These are phyloP conservation scores for Drosera spatulata DNA, from an alignment of 179 eudicot species.

Conservation along the genomic window DNA sequence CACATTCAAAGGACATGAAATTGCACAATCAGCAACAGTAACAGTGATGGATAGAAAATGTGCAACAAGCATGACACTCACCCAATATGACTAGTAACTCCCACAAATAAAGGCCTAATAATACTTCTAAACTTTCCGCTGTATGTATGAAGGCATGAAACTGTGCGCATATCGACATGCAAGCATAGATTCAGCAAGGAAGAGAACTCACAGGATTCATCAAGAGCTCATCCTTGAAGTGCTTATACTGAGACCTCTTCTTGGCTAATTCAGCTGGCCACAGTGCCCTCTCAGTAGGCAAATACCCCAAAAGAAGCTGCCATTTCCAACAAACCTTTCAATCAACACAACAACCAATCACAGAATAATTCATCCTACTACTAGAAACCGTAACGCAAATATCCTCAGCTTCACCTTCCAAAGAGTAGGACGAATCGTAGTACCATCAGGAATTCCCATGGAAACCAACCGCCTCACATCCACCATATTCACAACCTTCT, in stretches of 20 bases:
- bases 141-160: background rate
- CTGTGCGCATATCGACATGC: background rate
- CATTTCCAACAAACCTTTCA: constrained; percentile 3
- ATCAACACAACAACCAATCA: background rate
- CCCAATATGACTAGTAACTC: no score
- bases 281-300: constrained; percentile 60
- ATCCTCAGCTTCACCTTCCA: constrained; percentile 57
- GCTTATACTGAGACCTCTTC: no score
- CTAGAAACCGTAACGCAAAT: background rate
- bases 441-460: constrained; percentile 83
- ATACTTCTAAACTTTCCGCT: background rate
- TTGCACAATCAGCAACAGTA: no score
- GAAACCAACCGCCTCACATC: constrained; percentile 83
- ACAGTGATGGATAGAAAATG: no score
- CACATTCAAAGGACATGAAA: no score
- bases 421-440: constrained; percentile 64
- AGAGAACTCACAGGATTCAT: constrained; percentile 77
- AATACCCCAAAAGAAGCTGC: constrained; percentile 82
- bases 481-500: constrained; percentile 74
- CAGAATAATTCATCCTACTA: background rate
- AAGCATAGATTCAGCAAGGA: background rate
- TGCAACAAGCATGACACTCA: no score
- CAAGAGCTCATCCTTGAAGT: constrained; percentile 82
- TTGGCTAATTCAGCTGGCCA: constrained; percentile 40
- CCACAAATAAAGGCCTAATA: no score